Conservation (phyloP, 2,329 filamentous ascomycete species). For the Hypomyces rosellus region DNA sequence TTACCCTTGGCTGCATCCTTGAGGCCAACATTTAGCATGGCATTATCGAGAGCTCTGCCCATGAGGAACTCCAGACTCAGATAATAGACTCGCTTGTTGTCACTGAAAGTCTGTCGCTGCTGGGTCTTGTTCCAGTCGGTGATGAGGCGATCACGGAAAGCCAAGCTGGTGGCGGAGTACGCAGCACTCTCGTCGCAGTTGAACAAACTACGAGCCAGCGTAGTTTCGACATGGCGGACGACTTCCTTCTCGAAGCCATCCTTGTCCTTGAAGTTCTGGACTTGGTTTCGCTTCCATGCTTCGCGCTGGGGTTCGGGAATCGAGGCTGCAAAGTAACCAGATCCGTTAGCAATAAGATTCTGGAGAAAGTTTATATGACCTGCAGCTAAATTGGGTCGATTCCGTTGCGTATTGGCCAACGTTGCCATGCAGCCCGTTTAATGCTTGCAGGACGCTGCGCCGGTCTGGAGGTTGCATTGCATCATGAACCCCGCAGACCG, state of each 20-base stretch:
- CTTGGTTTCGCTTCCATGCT: constrained; percentile 63
- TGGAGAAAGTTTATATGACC: neutral
- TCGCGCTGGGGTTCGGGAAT: constrained; percentile 86
- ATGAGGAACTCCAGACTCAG: constrained; percentile 96
- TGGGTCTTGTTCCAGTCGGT: constrained; percentile 98
- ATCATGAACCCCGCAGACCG: constrained; percentile 9
- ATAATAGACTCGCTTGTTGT: constrained; percentile 94
- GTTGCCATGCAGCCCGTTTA: neutral
- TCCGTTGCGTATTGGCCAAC: neutral
- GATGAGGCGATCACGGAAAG: constrained; percentile 87
- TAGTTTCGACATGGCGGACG: constrained; percentile 93
- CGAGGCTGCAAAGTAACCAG: constrained; percentile 43
- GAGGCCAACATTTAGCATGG: constrained; percentile 90
- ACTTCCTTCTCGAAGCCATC: constrained; percentile 84
- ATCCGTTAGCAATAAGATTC: neutral
- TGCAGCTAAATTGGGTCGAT: neutral
- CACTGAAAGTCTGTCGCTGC: constrained; percentile 84
- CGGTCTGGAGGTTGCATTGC: neutral
- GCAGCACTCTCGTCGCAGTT: constrained; percentile 96
- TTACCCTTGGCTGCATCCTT: constrained; percentile 78
- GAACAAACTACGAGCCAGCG: constrained; percentile 89
- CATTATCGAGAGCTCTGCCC: constrained; percentile 94
- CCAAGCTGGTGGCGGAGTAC: constrained; percentile 84
- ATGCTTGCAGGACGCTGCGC: neutral
- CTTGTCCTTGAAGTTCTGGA: constrained; percentile 65